Evolutionary conservation across 2,329 filamentous ascomycete species (phyloP).

Genomic region (Penicillium sp.): DNA sequence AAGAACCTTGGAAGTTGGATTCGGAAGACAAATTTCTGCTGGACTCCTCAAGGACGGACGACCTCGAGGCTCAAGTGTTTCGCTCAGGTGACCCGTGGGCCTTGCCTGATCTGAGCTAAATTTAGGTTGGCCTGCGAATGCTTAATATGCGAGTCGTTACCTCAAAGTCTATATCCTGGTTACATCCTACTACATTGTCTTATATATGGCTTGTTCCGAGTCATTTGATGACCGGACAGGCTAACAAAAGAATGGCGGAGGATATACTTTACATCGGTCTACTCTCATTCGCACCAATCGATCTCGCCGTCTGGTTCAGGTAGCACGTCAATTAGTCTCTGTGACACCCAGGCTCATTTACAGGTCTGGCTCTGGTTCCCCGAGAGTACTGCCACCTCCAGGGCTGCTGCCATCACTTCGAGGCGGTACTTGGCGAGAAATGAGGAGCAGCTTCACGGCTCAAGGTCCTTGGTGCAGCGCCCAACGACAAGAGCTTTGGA

Average conservation of each 20-base stretch:
- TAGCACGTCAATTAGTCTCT: background rate
- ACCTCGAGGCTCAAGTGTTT: background rate
- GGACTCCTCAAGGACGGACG: background rate
- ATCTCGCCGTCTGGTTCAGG: background rate
- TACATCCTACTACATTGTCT: conserved; percentile 1
- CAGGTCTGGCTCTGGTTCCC: background rate
- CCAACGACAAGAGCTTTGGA: background rate
- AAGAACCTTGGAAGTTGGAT: too few relatives aligned
- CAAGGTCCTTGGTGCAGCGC: background rate
- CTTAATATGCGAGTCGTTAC: background rate
- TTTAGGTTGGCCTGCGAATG: conserved; percentile 3
- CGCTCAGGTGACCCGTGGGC: background rate
- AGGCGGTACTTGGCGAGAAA: background rate
- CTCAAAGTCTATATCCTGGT: background rate
- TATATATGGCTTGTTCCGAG: background rate
- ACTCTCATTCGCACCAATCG: background rate
- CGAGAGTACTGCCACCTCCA: background rate
- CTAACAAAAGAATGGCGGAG: background rate
- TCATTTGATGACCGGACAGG: background rate
- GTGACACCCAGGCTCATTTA: conserved; percentile 1
- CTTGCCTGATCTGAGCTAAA: conserved; percentile 2
- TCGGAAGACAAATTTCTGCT: background rate
- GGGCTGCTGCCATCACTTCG: background rate
- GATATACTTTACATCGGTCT: background rate
- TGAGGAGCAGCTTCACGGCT: background rate